phyloP scores from a whole-genome alignment of 2,329 filamentous ascomycete genomes.

The Eutypa lata region DNA sequence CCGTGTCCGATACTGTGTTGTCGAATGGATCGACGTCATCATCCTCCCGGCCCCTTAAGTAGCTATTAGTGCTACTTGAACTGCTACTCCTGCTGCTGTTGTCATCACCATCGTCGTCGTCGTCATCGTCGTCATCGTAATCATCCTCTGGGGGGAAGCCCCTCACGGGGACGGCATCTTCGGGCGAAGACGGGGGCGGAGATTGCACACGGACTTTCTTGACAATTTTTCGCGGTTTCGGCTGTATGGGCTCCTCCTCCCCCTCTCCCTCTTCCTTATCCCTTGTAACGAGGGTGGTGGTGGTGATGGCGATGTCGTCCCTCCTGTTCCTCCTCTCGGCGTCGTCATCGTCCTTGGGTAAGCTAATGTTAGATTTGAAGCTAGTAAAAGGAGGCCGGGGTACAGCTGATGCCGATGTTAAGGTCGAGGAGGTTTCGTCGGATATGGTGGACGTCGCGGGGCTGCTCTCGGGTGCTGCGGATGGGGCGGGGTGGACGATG shows the following conservation, averaged over 20 bases:
- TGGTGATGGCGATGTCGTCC: not conserved
- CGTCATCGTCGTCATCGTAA: conserved; percentile 23
- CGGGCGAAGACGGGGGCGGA: conserved; percentile 58
- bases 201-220: conserved; percentile 68
- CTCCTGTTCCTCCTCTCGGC: conserved; percentile 15
- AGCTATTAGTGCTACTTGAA: conserved; percentile 4
- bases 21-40: conserved; percentile 22
- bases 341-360: conserved; percentile 28
- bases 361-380: conserved; percentile 25
- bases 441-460: conserved; percentile 6
- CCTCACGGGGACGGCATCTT: conserved; percentile 39
- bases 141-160: conserved; percentile 15
- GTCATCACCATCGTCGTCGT: conserved; percentile 13
- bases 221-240: conserved; percentile 46
- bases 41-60: conserved; percentile 21
- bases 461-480: conserved; percentile 11
- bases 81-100: conserved; percentile 24
- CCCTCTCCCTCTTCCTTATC: conserved; percentile 8
- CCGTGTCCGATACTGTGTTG: conserved; percentile 11
- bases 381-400: conserved; percentile 25
- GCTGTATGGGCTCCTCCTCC: conserved; percentile 28
- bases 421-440: conserved; percentile 13
- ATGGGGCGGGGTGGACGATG: conserved; percentile 14
- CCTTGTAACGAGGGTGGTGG: not conserved
- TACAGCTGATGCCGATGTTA: conserved; percentile 10